Base-by-base conservation (phyloP, 192 early-diverging fungal species). In the Mortierella claussenii region DNA sequence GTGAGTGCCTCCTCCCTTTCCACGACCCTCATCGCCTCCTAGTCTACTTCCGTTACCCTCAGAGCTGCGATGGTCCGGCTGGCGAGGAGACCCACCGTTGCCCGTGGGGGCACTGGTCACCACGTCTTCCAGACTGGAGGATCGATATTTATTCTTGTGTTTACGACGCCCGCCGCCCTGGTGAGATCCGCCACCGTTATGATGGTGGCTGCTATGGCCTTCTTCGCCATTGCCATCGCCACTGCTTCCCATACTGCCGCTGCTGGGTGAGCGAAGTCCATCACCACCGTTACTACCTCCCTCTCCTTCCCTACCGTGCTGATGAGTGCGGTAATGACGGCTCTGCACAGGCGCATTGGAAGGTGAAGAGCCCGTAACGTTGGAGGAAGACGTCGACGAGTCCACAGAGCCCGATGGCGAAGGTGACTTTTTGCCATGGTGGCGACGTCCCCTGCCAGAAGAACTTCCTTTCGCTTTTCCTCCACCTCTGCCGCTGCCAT, bases 101-200 rank as follows among this genome's bases (percentile, higher is more conserved):
- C 47, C 47, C 7, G 31, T 18, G 15, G 2, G 46, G 28, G 50
- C 12, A 18, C 49, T 21, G 1, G 40, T 48, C 15, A 21, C 18
- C 21, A 52, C 15, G 28, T 45, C 52, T 13, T 65, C 52, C 13
- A 1, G 5, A 23, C 26, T 53, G 28, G 37, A 52, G 9, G 34
- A 43, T 5, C 44, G 51, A 37, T 61, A 69, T 34, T 69, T 69
- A 51, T 33, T 44, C 32, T 60, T 69, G 32, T 53, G 56, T 20
- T 60, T 60, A 34, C 53, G 68, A 40, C 60, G 69, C 10, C 36
- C 28, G 43, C 54, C 54, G 8, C 45, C 34, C 31, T 55, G 31
- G 17, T 21, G 30, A 48, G 43, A 32, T 43, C 59, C 32, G 20
- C 23, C 26, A 11, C n/a, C 48, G 28, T 42, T 55, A 12, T 36